phyloP scores from a whole-genome alignment of 495 filamentous ascomycete genomes.

The Aspergillus saccharolyticus region DNA sequence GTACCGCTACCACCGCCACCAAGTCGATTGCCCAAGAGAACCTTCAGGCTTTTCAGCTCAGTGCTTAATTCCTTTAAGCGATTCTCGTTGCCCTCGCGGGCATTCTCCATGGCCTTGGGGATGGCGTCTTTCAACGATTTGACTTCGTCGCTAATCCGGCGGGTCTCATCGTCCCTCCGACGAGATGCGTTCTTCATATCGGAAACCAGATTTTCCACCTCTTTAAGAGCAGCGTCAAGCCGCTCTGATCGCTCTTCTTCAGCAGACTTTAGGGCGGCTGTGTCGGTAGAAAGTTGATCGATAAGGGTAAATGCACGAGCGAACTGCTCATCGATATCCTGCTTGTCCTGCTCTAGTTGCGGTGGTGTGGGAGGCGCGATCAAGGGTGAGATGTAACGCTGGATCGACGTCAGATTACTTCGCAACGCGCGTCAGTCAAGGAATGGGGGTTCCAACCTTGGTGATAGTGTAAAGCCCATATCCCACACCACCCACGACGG shows the following conservation, averaged over 20 bases:
- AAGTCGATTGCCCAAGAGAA: conserved; percentile 75
- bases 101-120: conserved; percentile 79
- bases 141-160: conserved; percentile 82
- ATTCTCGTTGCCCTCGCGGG: conserved; percentile 76
- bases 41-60: conserved; percentile 90
- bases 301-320: conserved; percentile 84
- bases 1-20: conserved; percentile 41
- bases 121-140: conserved; percentile 74
- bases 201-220: conserved; percentile 75
- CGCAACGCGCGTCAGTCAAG: neutral
- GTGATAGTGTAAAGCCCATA: conserved; percentile 84
- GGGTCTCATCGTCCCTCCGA: conserved; percentile 77
- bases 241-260: conserved; percentile 81
- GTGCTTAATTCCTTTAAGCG: conserved; percentile 77
- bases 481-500: conserved; percentile 76
- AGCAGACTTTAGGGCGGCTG: conserved; percentile 74
- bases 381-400: conserved; percentile 87
- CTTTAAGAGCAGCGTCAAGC: conserved; percentile 73
- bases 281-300: conserved; percentile 87
- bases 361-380: conserved; percentile 91
- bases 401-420: conserved; percentile 5
- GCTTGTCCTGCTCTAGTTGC: conserved; percentile 88
- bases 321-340: conserved; percentile 85
- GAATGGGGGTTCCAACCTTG: conserved; percentile 52
- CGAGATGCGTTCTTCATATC: conserved; percentile 74